A percentile compares a stretch with the other conserved stretches of the same genome.
Evolutionary conservation across 2,329 filamentous ascomycete species (phyloP).

Genomic region (Phyllosticta citrichinensis): DNA sequence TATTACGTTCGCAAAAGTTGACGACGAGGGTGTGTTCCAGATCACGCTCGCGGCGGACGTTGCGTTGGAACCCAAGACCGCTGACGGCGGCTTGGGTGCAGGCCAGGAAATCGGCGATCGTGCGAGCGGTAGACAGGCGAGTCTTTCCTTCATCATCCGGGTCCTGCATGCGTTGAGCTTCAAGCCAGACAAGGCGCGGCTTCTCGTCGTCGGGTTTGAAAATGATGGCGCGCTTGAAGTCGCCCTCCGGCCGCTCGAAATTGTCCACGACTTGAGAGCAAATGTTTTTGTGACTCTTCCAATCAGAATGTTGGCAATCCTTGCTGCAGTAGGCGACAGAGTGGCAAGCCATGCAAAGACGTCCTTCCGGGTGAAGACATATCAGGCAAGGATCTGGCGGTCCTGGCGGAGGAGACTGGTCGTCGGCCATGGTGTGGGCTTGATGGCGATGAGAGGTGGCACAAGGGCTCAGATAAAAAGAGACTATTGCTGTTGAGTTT

Average conservation of each 20-base stretch:
- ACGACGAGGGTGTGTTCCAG: background rate
- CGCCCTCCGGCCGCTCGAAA: background rate
- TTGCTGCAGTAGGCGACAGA: constrained; percentile 40
- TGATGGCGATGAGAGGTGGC: no score
- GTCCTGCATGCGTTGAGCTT: background rate
- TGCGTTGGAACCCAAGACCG: constrained; percentile 1
- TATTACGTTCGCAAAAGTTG: background rate
- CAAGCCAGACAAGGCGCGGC: background rate
- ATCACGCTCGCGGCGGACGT: background rate
- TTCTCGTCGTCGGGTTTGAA: background rate
- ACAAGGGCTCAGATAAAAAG: background rate
- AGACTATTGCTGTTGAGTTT: background rate
- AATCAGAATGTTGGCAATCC: constrained; percentile 43
- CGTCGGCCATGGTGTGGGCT: background rate
- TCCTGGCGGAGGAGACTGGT: background rate
- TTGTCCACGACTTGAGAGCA: background rate
- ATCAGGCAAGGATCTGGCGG: constrained; percentile 11
- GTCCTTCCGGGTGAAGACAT: constrained; percentile 18
- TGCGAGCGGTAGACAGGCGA: background rate
- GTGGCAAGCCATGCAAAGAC: constrained; percentile 40
- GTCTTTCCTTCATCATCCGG: background rate
- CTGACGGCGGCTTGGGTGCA: background rate
- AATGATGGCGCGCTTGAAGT: background rate
- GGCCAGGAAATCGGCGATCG: background rate
- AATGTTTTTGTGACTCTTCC: constrained; percentile 16